phyloP scores from a whole-genome alignment of 2,329 filamentous ascomycete species.

The Rosellinia necatrix region DNA sequence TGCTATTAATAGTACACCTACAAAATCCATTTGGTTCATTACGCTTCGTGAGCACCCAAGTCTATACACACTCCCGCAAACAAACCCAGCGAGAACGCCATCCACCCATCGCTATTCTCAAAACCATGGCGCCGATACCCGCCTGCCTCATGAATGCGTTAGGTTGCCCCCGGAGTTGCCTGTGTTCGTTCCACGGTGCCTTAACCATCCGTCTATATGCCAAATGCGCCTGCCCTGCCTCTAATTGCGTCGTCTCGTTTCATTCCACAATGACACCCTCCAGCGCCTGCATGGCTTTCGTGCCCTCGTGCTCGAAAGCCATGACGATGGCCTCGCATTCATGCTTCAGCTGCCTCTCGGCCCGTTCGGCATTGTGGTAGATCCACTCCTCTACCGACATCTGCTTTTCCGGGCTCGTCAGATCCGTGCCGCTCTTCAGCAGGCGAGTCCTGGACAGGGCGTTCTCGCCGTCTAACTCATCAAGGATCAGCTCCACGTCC shows the following conservation, averaged over 20 bases:
- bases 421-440: slow-evolving; percentile 59
- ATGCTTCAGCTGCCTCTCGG: slow-evolving; percentile 76
- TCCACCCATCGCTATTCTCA: not conserved
- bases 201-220: too few species aligned
- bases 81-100: not conserved
- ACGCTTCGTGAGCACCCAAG: slow-evolving; percentile 5
- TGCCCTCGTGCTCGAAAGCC: slow-evolving; percentile 82
- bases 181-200: too few species aligned
- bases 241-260: too few species aligned
- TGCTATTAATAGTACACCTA: not conserved
- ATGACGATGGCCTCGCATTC: slow-evolving; percentile 85
- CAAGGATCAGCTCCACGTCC: slow-evolving; percentile 76
- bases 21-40: slow-evolving; percentile 12
- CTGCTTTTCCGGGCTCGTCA: slow-evolving; percentile 77
- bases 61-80: not conserved
- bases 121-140: slow-evolving; percentile 10
- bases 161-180: too few species aligned
- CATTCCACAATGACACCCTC: slow-evolving; percentile 69
- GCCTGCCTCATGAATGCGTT: not conserved
- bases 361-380: slow-evolving; percentile 75
- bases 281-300: slow-evolving; percentile 74
- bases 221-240: too few species aligned
- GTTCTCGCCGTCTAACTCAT: slow-evolving; percentile 58
- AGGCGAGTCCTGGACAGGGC: slow-evolving; percentile 46
- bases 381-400: slow-evolving; percentile 98